These are phyloP conservation scores for Serendipita indica DNA, from an alignment of 768 basidiomycete species.

Conservation along the genomic window DNA sequence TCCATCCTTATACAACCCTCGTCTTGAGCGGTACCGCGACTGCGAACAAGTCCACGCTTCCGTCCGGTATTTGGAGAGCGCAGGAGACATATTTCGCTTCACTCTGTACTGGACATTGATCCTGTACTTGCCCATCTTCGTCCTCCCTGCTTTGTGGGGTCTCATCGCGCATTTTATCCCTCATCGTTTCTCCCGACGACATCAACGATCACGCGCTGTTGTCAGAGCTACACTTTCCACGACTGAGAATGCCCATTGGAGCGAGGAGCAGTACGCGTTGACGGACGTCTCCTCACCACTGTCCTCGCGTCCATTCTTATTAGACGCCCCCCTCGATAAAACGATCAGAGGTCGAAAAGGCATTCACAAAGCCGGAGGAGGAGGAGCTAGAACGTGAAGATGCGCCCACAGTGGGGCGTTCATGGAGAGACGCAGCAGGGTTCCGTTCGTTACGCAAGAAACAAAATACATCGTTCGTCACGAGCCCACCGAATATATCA, in stretches of 20 bases:
- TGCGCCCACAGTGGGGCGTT: no score
- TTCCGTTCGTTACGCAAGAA: no score
- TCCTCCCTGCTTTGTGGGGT: conserved; percentile 15
- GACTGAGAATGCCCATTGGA: no score
- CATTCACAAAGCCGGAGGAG: no score
- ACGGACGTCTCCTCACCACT: not conserved
- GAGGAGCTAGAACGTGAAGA: no score
- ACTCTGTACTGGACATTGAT: conserved; percentile 36
- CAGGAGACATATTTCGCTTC: conserved; percentile 30
- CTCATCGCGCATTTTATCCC: not conserved
- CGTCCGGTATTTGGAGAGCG: not conserved
- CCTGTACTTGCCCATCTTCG: conserved; percentile 30
- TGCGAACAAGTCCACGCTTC: not conserved
- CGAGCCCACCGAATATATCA: no score
- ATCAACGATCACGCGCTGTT: no score
- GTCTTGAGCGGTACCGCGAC: not conserved
- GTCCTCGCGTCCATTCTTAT: not conserved
- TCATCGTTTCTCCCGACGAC: not conserved
- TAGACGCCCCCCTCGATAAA: not conserved
- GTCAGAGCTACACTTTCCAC: no score
- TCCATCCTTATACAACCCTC: not conserved
- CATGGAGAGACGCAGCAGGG: no score
- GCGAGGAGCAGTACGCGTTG: no score
- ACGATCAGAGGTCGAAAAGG: no score
- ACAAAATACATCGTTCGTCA: no score